Evolutionary conservation across 2,329 filamentous ascomycete genomes (phyloP).

Genomic region (Xylariaceae sp.): DNA sequence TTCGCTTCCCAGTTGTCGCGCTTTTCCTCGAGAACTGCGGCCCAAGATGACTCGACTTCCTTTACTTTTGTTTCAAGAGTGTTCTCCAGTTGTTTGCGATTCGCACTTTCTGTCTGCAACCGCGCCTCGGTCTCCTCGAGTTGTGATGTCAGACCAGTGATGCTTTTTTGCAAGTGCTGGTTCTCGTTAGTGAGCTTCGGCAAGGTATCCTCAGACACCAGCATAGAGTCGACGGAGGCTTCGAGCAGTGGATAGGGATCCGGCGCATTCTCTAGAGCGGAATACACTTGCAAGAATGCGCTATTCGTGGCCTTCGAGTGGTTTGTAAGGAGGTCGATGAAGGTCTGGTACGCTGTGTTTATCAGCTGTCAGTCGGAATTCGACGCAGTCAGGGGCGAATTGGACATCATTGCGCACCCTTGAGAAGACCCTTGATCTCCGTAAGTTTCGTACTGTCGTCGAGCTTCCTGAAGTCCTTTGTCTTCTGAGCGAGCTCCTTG

Average conservation of each 20-base stretch:
- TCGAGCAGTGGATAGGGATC: conserved; percentile 96
- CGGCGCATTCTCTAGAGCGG: conserved; percentile 86
- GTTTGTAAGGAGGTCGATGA: conserved; percentile 93
- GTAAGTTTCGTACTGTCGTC: conserved; percentile 77
- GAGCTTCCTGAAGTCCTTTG: conserved; percentile 92
- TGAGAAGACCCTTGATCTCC: conserved; percentile 85
- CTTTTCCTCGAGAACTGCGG: conserved; percentile 84
- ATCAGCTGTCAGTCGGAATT: conserved; percentile 6
- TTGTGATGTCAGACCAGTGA: conserved; percentile 69
- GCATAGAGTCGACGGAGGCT: conserved; percentile 89
- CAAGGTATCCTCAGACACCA: conserved; percentile 85
- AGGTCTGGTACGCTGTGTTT: conserved; percentile 79
- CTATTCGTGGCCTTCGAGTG: conserved; percentile 93
- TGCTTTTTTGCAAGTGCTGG: conserved; percentile 73
- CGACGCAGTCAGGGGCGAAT: background rate
- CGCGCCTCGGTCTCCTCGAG: conserved; percentile 77
- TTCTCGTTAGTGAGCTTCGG: conserved; percentile 89
- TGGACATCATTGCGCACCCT: conserved; percentile 51
- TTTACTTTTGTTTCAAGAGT: conserved; percentile 74
- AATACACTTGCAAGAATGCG: conserved; percentile 88
- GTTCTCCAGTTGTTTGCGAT: conserved; percentile 70
- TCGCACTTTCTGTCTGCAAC: conserved; percentile 70
- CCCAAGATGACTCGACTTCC: conserved; percentile 86
- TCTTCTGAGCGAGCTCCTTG: conserved; percentile 98
- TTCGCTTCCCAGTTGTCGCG: conserved; percentile 95